These are phyloP conservation scores for Xylaria venustula DNA, from an alignment of 495 filamentous ascomycete genomes.

Conservation along the genomic window DNA sequence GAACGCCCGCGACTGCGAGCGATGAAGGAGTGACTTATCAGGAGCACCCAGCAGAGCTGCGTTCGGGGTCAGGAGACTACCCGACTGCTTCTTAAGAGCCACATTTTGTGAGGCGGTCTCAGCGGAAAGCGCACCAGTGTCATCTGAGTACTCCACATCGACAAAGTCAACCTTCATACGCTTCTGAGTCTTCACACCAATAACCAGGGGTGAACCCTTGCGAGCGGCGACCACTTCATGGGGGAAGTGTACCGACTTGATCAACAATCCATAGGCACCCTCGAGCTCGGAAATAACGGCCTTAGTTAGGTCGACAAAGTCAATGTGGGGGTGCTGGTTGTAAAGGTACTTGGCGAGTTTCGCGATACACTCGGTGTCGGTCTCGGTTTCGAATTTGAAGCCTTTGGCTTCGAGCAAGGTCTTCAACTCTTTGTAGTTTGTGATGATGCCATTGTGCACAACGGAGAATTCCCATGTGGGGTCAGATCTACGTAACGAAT, in stretches of 20 bases:
- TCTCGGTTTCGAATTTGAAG: conserved; percentile 98
- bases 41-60: conserved; percentile 78
- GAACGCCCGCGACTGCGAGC: conserved; percentile 97
- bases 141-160: conserved; percentile 93
- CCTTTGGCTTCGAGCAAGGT: conserved; percentile 89
- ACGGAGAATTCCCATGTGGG: conserved; percentile 92
- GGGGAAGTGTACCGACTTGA: conserved; percentile 98
- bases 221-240: conserved; percentile 97
- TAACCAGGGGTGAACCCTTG: conserved; percentile 94
- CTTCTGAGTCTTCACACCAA: conserved; percentile 91
- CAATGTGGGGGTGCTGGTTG: conserved; percentile 90
- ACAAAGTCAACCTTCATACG: conserved; percentile 99
- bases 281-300: conserved; percentile 97
- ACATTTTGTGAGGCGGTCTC: conserved; percentile 96
- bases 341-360: conserved; percentile 98
- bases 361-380: conserved; percentile 97
- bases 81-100: conserved; percentile 78
- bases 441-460: conserved; percentile 99
- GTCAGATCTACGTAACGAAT: conserved; percentile 54
- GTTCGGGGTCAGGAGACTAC: conserved; percentile 58
- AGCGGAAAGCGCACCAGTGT: conserved; percentile 75
- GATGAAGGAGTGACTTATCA: conserved; percentile 95
- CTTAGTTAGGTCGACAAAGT: conserved; percentile 94
- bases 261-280: conserved; percentile 91
- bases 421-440: conserved; percentile 99